Evolutionary conservation across 306 rosid genomes (phyloP).

Genomic region (Glycine latifolia): DNA sequence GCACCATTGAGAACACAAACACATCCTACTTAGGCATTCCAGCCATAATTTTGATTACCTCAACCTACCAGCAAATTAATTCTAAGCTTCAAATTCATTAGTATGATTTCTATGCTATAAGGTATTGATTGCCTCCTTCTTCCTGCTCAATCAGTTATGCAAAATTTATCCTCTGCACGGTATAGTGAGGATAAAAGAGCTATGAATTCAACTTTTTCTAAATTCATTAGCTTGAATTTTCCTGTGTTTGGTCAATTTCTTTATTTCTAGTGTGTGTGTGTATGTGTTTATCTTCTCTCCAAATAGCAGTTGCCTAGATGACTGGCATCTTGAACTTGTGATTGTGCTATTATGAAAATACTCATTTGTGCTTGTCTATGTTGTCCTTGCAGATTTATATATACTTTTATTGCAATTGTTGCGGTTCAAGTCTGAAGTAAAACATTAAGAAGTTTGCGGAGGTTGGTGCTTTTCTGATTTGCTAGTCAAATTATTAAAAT

Average conservation of each 20-base stretch:
- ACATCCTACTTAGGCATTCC: not conserved
- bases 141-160: not conserved
- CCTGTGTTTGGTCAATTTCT: not conserved
- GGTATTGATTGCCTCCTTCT: not conserved
- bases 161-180: not conserved
- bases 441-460: constrained; percentile 21
- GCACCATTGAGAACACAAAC: not conserved
- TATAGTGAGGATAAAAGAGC: not conserved
- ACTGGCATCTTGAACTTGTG: not conserved
- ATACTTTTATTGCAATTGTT: constrained; percentile 29
- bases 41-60: not conserved
- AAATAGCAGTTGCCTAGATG: constrained; percentile 2
- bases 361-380: constrained; percentile 35
- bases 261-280: not conserved
- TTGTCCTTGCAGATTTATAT: constrained; percentile 55
- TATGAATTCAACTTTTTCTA: not conserved
- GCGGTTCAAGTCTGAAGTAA: not conserved
- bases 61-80: not conserved
- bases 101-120: not conserved
- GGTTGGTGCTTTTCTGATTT: constrained; percentile 42
- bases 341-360: constrained; percentile 20
- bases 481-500: constrained; percentile 5
- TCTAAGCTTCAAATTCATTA: not conserved
- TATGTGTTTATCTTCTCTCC: not conserved
- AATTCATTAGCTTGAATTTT: constrained; percentile 22